A percentile compares a stretch with the other conserved stretches of the same genome.
Conservation (phyloP, 768 basidiomycete genomes). For the Serendipita sp. region DNA sequence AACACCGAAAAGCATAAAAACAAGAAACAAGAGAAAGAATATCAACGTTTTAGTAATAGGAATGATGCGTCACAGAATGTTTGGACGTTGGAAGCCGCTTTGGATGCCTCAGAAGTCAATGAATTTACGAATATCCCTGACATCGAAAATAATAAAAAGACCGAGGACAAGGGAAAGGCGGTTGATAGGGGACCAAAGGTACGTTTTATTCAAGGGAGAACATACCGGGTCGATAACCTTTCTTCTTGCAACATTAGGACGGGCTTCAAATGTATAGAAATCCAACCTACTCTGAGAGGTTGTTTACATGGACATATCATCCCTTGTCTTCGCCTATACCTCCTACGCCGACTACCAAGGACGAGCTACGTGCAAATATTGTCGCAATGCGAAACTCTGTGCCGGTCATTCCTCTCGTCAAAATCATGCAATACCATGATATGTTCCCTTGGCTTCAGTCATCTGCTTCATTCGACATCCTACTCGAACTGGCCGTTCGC, state of each 20-base stretch:
- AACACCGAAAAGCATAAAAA: no score
- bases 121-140: neutral
- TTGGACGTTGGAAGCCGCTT: neutral
- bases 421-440: neutral
- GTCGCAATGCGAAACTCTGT: constrained; percentile 1
- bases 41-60: no score
- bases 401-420: neutral
- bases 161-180: neutral
- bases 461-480: neutral
- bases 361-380: neutral
- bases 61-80: no score
- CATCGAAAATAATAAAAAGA: neutral
- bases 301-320: neutral
- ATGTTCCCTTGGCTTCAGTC: neutral
- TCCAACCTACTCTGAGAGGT: neutral
- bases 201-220: neutral
- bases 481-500: neutral
- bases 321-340: neutral
- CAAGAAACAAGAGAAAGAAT: no score
- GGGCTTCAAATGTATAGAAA: neutral
- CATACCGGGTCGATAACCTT: neutral
- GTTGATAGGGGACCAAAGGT: neutral
- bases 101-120: neutral
- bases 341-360: neutral
- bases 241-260: neutral